Conservation (phyloP, 192 early-diverging fungal genomes). For the Backusella sp. region DNA sequence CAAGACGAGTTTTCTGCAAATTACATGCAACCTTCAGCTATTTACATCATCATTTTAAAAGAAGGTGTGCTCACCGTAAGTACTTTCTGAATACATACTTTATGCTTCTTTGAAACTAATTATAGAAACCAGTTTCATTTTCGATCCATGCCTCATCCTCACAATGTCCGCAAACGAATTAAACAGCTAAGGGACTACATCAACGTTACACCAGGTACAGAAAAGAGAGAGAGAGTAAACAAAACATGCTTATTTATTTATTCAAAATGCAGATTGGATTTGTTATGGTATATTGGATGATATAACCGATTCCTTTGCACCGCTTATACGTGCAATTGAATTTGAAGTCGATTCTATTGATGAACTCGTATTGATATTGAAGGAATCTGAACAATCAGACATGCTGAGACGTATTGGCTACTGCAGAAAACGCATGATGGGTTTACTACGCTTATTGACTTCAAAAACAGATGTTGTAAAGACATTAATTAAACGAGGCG, state of each 20-base stretch:
- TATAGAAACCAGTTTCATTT: conserved; percentile 73
- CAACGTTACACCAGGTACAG: conserved; percentile 70
- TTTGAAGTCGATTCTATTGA: conserved; percentile 96
- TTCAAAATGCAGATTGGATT: conserved; percentile 79
- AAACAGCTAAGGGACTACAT: conserved; percentile 84
- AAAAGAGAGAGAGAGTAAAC: background rate
- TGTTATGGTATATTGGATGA: conserved; percentile 97
- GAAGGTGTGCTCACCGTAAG: conserved; percentile 71
- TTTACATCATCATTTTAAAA: conserved; percentile 69
- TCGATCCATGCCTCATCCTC: conserved; percentile 72
- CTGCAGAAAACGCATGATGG: conserved; percentile 71
- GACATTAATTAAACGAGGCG: conserved; percentile 69
- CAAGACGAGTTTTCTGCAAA: conserved; percentile 59
- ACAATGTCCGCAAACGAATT: conserved; percentile 84
- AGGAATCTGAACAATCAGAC: conserved; percentile 84
- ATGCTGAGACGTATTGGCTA: conserved; percentile 79
- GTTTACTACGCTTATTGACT: conserved; percentile 62
- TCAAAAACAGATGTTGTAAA: conserved; percentile 79
- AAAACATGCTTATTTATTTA: background rate
- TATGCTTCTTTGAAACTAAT: background rate
- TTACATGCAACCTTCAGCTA: conserved; percentile 65
- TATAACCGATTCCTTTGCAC: conserved; percentile 91
- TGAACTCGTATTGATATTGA: conserved; percentile 89
- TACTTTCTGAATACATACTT: background rate
- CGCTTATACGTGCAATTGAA: conserved; percentile 84